A percentile compares a stretch with the other conserved stretches of the same genome.
Evolutionary conservation across 1,284 basidiomycete species (phyloP).

Genomic region (Tilletia indica): DNA sequence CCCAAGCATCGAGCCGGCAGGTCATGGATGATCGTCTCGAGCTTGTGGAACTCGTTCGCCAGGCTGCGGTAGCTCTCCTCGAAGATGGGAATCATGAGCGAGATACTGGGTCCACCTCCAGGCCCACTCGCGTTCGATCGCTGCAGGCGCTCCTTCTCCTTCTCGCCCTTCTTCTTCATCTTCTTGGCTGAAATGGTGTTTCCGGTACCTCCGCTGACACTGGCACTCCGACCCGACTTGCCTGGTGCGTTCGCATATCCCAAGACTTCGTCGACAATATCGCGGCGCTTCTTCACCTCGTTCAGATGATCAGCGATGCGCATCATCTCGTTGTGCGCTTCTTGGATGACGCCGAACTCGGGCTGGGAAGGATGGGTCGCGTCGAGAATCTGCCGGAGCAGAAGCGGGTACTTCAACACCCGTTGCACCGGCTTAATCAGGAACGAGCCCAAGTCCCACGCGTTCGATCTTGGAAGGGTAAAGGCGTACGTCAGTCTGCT

Average conservation of each 20-base stretch:
- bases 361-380: conserved; percentile 71
- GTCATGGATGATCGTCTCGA: conserved; percentile 29
- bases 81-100: conserved; percentile 31
- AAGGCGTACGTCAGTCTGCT: neutral
- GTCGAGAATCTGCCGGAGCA: conserved; percentile 75
- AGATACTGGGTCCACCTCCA: neutral
- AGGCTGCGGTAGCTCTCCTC: conserved; percentile 32
- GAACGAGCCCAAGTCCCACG: conserved; percentile 89
- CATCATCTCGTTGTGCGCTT: conserved; percentile 70
- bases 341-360: conserved; percentile 68
- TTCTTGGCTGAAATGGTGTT: conserved; percentile 30
- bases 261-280: conserved; percentile 62
- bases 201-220: neutral
- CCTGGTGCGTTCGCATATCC: neutral
- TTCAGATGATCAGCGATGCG: conserved; percentile 80
- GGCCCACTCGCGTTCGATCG: neutral
- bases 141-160: conserved; percentile 36
- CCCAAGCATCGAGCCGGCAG: conserved; percentile 33
- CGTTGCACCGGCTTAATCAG: conserved; percentile 91
- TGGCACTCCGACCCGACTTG: neutral
- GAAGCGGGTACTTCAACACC: conserved; percentile 89
- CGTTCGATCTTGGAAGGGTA: conserved; percentile 62
- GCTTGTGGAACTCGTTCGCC: conserved; percentile 29
- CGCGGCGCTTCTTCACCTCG: conserved; percentile 77
- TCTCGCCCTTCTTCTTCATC: conserved; percentile 33